A percentile compares a stretch with the other conserved stretches of the same genome.
Conservation (phyloP, 2,329 filamentous ascomycete species). For the Elsinoe arachidis region DNA sequence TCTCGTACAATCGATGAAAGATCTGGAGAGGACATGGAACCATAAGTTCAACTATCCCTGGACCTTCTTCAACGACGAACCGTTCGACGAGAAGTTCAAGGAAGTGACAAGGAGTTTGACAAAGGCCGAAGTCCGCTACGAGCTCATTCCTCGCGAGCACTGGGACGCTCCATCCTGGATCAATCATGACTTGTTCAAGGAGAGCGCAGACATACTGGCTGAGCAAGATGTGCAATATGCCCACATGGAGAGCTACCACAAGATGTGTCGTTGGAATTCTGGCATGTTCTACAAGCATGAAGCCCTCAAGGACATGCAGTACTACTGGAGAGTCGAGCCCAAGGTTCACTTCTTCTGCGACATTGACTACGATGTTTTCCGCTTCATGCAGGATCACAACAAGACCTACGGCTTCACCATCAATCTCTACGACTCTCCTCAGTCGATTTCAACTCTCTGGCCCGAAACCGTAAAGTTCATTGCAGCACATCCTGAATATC, state of each 20-base stretch:
- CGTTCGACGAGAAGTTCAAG: conserved; percentile 92
- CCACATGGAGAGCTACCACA: conserved; percentile 81
- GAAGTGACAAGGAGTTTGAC: conserved; percentile 67
- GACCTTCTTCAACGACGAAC: conserved; percentile 97
- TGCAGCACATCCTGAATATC: conserved; percentile 61
- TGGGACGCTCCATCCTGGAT: conserved; percentile 93
- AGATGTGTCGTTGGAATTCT: conserved; percentile 99
- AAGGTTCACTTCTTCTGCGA: conserved; percentile 99
- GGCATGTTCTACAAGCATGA: conserved; percentile 97
- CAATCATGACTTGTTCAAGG: conserved; percentile 72
- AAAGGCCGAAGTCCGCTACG: conserved; percentile 80
- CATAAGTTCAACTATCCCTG: conserved; percentile 99
- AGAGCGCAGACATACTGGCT: conserved; percentile 73
- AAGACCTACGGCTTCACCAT: conserved; percentile 93
- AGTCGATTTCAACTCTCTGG: conserved; percentile 82
- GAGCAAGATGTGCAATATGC: conserved; percentile 88
- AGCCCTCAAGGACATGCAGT: conserved; percentile 69
- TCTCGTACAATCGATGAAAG: conserved; percentile 79
- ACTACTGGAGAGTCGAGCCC: conserved; percentile 98
- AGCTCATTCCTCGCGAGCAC: conserved; percentile 86
- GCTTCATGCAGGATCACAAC: conserved; percentile 96
- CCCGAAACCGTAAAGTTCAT: conserved; percentile 92
- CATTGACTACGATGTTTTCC: conserved; percentile 96
- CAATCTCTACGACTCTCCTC: conserved; percentile 85
- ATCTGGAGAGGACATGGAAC: conserved; percentile 94